Conservation (phyloP, 345 rosid genomes). For the Brassica incana region DNA sequence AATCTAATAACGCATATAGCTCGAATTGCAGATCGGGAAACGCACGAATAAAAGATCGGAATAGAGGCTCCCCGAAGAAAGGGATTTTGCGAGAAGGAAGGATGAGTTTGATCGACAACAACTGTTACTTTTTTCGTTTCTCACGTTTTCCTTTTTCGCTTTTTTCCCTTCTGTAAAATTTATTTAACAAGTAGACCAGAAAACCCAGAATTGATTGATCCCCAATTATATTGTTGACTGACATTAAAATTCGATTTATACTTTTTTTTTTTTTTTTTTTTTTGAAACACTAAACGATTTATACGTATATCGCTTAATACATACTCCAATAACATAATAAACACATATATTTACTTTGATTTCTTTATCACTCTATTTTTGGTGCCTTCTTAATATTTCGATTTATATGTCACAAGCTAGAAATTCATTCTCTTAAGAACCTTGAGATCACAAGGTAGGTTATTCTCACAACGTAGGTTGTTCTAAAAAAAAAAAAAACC, state of each 20-base stretch:
- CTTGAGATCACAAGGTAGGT: no score
- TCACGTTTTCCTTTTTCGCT: neutral
- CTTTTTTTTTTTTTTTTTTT: no score
- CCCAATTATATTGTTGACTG: neutral
- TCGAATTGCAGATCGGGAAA: neutral
- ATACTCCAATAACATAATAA: neutral
- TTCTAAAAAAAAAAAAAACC: neutral
- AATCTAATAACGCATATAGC: neutral
- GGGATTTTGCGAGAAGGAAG: slow-evolving; percentile 1
- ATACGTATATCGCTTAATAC: neutral
- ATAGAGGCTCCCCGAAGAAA: neutral
- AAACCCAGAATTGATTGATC: neutral
- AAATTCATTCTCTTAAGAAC: no score
- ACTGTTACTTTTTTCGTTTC: neutral
- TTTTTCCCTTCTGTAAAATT: neutral
- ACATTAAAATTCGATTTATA: neutral
- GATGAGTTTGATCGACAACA: neutral
- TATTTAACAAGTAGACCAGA: neutral
- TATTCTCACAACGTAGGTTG: no score
- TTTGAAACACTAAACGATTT: neutral
- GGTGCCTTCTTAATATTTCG: no score
- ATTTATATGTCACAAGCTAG: no score
- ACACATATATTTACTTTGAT: neutral
- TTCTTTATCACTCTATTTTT: neutral
- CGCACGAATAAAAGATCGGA: neutral